Evolutionary conservation across 257 asterid species (phyloP).

Genomic region (Solanum rostratum): DNA sequence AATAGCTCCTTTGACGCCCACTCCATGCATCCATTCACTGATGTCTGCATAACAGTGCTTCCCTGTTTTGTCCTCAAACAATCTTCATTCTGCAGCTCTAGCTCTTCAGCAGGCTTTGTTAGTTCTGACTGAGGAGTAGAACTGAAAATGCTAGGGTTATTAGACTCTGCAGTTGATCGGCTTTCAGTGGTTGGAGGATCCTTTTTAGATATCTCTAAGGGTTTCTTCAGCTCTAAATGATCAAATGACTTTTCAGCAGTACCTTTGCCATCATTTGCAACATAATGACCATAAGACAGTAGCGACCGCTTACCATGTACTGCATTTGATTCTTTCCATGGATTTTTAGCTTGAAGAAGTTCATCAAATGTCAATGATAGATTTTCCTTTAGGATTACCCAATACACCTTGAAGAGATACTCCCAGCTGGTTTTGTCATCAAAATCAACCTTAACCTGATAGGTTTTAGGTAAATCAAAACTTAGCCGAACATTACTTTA

Average conservation of each 20-base stretch:
- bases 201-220: constrained; percentile 9
- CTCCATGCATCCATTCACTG: constrained; percentile 14
- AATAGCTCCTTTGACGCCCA: constrained; percentile 74
- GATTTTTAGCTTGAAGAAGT: constrained; percentile 56
- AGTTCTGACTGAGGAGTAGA: constrained; percentile 26
- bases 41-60: constrained; percentile 13
- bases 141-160: background rate
- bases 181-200: constrained; percentile 4
- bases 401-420: constrained; percentile 83
- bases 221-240: constrained; percentile 31
- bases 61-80: constrained; percentile 2
- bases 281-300: constrained; percentile 6
- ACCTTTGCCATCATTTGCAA: constrained; percentile 20
- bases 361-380: constrained; percentile 52
- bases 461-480: background rate
- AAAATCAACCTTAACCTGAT: constrained; percentile 75
- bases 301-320: constrained; percentile 22
- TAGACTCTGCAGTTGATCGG: background rate
- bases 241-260: constrained; percentile 15
- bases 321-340: constrained; percentile 31
- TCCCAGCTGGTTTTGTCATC: constrained; percentile 88
- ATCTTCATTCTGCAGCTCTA: background rate
- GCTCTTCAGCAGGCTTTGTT: constrained; percentile 12
- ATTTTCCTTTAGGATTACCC: constrained; percentile 56
- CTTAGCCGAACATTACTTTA: background rate